phyloP scores from a whole-genome alignment of 2,329 filamentous ascomycete genomes.

The Colletotrichum sp. region DNA sequence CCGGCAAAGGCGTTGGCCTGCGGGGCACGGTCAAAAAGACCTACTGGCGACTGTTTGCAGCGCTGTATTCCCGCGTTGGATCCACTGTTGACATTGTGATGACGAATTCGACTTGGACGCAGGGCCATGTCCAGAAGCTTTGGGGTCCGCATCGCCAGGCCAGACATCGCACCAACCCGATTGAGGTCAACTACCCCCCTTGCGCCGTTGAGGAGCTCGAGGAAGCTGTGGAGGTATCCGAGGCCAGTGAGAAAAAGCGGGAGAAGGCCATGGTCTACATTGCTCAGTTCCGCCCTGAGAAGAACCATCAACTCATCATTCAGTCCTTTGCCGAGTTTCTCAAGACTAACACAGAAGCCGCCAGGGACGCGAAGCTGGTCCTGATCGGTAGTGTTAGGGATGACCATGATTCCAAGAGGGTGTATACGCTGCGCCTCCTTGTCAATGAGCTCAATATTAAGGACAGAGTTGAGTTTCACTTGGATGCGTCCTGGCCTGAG shows the following conservation, averaged over 20 bases:
- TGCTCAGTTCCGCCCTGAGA: conserved; percentile 96
- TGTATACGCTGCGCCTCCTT: conserved; percentile 86
- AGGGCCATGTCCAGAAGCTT: conserved; percentile 78
- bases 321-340: conserved; percentile 83
- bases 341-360: conserved; percentile 56
- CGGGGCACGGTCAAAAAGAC: conserved; percentile 74
- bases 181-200: conserved; percentile 86
- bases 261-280: conserved; percentile 86
- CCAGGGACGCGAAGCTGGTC: conserved; percentile 69
- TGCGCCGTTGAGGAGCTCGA: conserved; percentile 88
- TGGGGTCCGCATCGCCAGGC: conserved; percentile 70
- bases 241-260: conserved; percentile 70
- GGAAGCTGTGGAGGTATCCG: conserved; percentile 73
- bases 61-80: conserved; percentile 82
- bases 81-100: conserved; percentile 90
- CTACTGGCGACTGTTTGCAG: conserved; percentile 89
- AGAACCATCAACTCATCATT: conserved; percentile 90
- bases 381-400: conserved; percentile 94
- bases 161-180: conserved; percentile 53
- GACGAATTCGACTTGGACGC: conserved; percentile 97
- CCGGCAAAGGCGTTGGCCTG: conserved; percentile 77
- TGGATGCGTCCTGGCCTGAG: conserved; percentile 88
- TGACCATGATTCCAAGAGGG: conserved; percentile 77
- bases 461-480: conserved; percentile 84
- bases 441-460: conserved; percentile 87